Evolutionary conservation across 2,329 filamentous ascomycete species (phyloP).

Genomic region (Incumbomyces lentus): DNA sequence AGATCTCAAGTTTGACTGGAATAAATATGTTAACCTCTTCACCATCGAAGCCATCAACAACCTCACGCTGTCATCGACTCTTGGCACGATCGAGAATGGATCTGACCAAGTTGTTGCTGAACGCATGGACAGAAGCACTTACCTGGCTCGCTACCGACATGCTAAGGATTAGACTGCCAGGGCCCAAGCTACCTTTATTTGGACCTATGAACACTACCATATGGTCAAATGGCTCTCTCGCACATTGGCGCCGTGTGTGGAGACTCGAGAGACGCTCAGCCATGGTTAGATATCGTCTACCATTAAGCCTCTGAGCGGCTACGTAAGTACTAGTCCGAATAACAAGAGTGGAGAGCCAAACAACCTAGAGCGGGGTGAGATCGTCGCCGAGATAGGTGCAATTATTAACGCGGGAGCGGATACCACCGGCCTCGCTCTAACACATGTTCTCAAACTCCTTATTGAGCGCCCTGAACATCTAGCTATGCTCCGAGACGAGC

Average conservation of each 20-base stretch:
- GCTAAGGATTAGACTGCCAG: too few species aligned
- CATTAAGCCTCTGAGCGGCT: constrained; percentile 35
- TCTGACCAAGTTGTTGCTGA: not conserved
- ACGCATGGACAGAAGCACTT: not conserved
- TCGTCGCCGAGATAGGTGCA: constrained; percentile 16
- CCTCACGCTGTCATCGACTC: constrained; percentile 34
- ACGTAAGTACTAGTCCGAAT: constrained; percentile 38
- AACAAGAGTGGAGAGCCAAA: constrained; percentile 30
- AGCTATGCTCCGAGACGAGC: constrained; percentile 25
- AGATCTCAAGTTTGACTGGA: constrained; percentile 42
- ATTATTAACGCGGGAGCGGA: constrained; percentile 14
- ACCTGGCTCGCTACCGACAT: too few species aligned
- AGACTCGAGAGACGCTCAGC: too few species aligned
- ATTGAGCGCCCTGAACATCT: constrained; percentile 35
- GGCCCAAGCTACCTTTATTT: too few species aligned
- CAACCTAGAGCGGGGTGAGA: constrained; percentile 29
- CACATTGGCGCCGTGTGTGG: too few species aligned
- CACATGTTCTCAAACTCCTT: constrained; percentile 39
- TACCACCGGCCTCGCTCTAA: constrained; percentile 12
- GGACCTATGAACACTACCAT: too few species aligned
- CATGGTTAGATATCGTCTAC: constrained; percentile 33
- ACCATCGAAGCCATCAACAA: constrained; percentile 47
- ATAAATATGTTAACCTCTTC: constrained; percentile 46
- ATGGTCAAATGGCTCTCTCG: too few species aligned
- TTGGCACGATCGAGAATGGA: constrained; percentile 39